Conservation (phyloP, 2,329 filamentous ascomycete genomes). For the Penicillium sp. region DNA sequence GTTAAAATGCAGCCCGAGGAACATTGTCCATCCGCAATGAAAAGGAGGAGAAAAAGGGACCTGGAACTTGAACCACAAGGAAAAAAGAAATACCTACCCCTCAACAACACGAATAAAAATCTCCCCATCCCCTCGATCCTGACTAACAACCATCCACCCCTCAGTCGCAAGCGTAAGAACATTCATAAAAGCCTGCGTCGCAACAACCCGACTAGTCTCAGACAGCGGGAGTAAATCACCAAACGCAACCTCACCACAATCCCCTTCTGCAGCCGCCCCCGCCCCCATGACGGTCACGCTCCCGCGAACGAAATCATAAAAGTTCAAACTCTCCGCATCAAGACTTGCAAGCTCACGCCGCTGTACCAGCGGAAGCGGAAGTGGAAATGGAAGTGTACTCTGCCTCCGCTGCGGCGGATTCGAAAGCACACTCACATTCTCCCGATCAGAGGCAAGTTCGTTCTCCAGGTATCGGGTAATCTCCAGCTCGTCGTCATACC, state of each 20-base stretch:
- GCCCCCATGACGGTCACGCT: not conserved
- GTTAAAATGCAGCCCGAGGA: too few relatives aligned
- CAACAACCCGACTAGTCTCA: slow-evolving; percentile 62
- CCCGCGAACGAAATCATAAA: slow-evolving; percentile 61
- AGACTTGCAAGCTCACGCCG: slow-evolving; percentile 41
- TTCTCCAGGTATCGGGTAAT: slow-evolving; percentile 38
- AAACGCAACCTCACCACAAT: slow-evolving; percentile 53
- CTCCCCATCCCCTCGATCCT: slow-evolving; percentile 48
- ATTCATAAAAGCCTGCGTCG: slow-evolving; percentile 77
- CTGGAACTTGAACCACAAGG: too few relatives aligned
- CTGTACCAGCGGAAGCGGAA: too few relatives aligned
- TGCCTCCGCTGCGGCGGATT: too few relatives aligned
- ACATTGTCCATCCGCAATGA: too few relatives aligned
- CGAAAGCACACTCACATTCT: slow-evolving; percentile 44
- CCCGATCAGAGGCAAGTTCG: slow-evolving; percentile 32
- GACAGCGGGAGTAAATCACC: slow-evolving; percentile 67
- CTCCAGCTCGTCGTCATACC: slow-evolving; percentile 32
- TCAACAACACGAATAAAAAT: slow-evolving; percentile 1
- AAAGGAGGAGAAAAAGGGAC: too few relatives aligned
- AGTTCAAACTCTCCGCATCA: slow-evolving; percentile 65
- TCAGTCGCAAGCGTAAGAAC: slow-evolving; percentile 72
- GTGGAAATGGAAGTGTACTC: too few relatives aligned
- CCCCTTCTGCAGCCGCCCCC: not conserved
- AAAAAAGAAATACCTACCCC: too few relatives aligned
- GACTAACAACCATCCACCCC: slow-evolving; percentile 64